Base-by-base conservation (phyloP, 495 filamentous ascomycete genomes). In the Penicillium ucsense region DNA sequence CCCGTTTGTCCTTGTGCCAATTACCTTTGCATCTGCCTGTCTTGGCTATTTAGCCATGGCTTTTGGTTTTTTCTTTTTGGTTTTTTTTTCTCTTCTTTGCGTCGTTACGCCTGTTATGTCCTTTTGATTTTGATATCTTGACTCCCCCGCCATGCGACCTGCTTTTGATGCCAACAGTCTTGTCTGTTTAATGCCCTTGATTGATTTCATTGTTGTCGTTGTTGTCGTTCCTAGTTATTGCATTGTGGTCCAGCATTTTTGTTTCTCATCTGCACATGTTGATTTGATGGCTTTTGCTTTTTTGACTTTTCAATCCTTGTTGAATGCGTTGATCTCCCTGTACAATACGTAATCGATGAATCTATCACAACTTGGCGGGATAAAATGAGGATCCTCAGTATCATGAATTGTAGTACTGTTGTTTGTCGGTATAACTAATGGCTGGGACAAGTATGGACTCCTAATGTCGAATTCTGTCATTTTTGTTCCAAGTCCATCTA, bases 271-370 rank as follows among this genome's bases (percentile, higher is more conserved):
- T 45, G 43, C 43, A 45, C 43, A 45, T 43, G 45, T 49, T 48
- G 55, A 54, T 50, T 49, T 42, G 33, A 45, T 45, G 41, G 41
- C n/a, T 42, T 42, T 3, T 12, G 52, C 45, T 40, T 42, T 50
- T 68, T 61, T 61, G 63, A 61, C 61, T 66, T 55, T 52, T 53
- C 57, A 28, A 28, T 41, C 5, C 2, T 6, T 44, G 45, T 56
- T 57, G 57, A 52, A 20, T 20, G 20, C 20, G 20, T 61, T 55
- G 62, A 59, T 61, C 66, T 62, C 56, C 55, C 62, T 70, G 66
- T 70, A 70, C 64, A 62, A 70, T 70, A 70, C 61, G 66, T 68
- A 65, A 67, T 67, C 61, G 38, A 57, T 61, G 61, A 64, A 57
- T 61, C 20, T 20, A 59, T 60, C 64, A 55, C 48, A 60, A 62